These are phyloP conservation scores for Chlorella sp. DNA, from an alignment of 139 green algal genomes.

Conservation along the genomic window DNA sequence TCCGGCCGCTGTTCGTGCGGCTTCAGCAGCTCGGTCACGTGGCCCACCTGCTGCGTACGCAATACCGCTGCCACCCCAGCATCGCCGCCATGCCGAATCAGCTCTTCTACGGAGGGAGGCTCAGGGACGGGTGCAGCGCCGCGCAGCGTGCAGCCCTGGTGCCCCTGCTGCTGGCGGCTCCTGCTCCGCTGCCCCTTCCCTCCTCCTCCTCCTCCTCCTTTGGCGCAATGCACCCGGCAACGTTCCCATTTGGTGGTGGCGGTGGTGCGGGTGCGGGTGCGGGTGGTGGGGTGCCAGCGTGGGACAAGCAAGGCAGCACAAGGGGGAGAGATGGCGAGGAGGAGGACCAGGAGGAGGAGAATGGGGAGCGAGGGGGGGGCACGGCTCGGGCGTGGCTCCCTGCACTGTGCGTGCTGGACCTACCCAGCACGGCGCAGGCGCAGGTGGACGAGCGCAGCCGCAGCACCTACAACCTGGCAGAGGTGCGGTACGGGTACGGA, in stretches of 20 bases:
- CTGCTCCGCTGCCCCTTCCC: too few species aligned
- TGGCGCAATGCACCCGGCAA: too few species aligned
- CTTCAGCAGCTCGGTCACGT: slow-evolving; percentile 51
- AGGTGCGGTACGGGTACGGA: slow-evolving; percentile 22
- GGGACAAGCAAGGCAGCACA: too few species aligned
- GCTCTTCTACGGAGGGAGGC: slow-evolving; percentile 63
- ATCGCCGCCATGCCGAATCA: slow-evolving; percentile 64
- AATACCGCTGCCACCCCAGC: slow-evolving; percentile 65
- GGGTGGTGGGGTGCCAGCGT: background rate
- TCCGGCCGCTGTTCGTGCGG: slow-evolving; percentile 72
- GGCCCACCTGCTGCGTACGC: slow-evolving; percentile 49
- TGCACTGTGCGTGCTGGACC: too few species aligned
- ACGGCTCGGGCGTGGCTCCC: too few species aligned
- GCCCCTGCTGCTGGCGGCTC: too few species aligned
- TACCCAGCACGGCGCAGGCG: too few species aligned
- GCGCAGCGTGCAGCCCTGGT: slow-evolving; percentile 41
- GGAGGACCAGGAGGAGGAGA: too few species aligned
- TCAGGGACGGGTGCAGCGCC: slow-evolving; percentile 54
- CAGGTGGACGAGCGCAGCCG: slow-evolving; percentile 12
- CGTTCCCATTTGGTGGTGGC: background rate
- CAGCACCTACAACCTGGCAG: slow-evolving; percentile 48
- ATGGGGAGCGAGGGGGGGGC: too few species aligned
- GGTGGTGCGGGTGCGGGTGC: background rate
- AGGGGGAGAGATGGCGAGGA: too few species aligned
- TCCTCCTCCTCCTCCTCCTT: too few species aligned